These are phyloP conservation scores for Ceratobasidium papillatum DNA, from an alignment of 1,284 basidiomycete genomes.

Conservation along the genomic window DNA sequence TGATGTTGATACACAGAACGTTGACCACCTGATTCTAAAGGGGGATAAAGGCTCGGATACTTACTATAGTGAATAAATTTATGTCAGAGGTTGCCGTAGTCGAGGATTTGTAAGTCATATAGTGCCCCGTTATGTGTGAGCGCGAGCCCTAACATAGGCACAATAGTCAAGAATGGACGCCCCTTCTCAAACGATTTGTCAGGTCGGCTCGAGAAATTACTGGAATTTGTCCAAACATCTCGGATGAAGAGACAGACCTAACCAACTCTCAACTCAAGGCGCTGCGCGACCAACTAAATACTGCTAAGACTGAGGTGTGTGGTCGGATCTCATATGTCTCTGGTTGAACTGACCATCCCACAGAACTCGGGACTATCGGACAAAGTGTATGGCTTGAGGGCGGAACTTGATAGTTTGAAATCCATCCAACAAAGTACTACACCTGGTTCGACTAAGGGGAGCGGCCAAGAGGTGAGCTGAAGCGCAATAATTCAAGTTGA, in stretches of 20 bases:
- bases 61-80: slow-evolving; percentile 69
- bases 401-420: slow-evolving; percentile 72
- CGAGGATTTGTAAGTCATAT: slow-evolving; percentile 65
- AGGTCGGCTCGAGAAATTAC: slow-evolving; percentile 18
- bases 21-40: neutral
- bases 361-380: neutral
- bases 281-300: slow-evolving; percentile 66
- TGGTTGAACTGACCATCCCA: neutral
- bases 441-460: slow-evolving; percentile 49
- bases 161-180: slow-evolving; percentile 17
- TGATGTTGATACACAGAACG: neutral
- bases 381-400: slow-evolving; percentile 51
- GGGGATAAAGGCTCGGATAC: neutral
- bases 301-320: slow-evolving; percentile 70
- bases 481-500: neutral
- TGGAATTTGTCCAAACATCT: slow-evolving; percentile 1
- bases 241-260: neutral
- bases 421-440: slow-evolving; percentile 58
- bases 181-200: slow-evolving; percentile 21
- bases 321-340: neutral
- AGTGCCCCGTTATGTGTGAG: neutral
- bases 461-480: slow-evolving; percentile 60
- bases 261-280: slow-evolving; percentile 61
- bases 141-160: neutral
- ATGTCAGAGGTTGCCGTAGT: slow-evolving; percentile 68